These are phyloP conservation scores for Cladosporium cucumerinum DNA, from an alignment of 2,329 filamentous ascomycete genomes.

Conservation along the genomic window DNA sequence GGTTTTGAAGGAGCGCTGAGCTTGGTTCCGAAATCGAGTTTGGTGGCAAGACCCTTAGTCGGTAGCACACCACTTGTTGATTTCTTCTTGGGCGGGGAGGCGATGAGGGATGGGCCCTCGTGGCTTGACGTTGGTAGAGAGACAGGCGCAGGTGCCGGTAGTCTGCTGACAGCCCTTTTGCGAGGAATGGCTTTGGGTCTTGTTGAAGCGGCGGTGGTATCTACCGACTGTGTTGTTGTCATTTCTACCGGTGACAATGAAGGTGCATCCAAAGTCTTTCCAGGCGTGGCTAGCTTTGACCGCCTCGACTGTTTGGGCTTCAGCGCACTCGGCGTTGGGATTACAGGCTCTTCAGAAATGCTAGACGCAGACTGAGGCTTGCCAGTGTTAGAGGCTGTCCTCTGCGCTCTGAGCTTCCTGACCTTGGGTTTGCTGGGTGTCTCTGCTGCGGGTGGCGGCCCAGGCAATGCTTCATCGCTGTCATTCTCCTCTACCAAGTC, in stretches of 20 bases:
- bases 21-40: constrained; percentile 25
- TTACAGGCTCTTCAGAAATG: background rate
- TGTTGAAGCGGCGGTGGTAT: background rate
- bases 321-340: constrained; percentile 10
- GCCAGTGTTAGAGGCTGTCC: constrained; percentile 23
- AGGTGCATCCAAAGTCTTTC: constrained; percentile 23
- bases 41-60: constrained; percentile 19
- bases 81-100: constrained; percentile 33
- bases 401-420: constrained; percentile 25
- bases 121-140: background rate
- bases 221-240: background rate
- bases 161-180: constrained; percentile 21
- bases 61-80: background rate
- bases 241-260: background rate
- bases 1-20: constrained; percentile 11
- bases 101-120: constrained; percentile 19
- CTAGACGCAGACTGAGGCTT: constrained; percentile 12
- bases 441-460: constrained; percentile 22
- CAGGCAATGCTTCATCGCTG: background rate
- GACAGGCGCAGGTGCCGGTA: constrained; percentile 27
- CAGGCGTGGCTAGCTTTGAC: constrained; percentile 36
- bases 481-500: background rate
- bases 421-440: constrained; percentile 33
- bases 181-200: constrained; percentile 10
- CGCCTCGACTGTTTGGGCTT: constrained; percentile 23